phyloP scores from a whole-genome alignment of 2,329 filamentous ascomycete species.

The Ilyonectria destructans region DNA sequence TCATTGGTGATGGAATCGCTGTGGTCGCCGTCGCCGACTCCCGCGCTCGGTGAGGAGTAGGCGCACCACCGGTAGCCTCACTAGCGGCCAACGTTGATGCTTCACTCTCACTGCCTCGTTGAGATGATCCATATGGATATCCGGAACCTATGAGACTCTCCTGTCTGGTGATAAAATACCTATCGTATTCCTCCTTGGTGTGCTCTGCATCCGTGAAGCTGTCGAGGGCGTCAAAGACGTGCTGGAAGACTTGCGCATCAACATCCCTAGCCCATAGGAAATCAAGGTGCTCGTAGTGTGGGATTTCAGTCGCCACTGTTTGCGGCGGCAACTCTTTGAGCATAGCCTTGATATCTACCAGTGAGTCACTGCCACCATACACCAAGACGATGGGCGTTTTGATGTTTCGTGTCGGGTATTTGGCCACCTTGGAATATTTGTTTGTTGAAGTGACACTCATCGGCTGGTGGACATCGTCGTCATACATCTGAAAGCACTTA shows the following conservation, averaged over 20 bases:
- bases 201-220: slow-evolving; percentile 75
- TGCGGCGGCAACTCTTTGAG: slow-evolving; percentile 87
- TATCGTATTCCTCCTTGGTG: slow-evolving; percentile 73
- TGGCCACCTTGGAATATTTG: slow-evolving; percentile 96
- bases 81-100: slow-evolving; percentile 52
- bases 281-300: slow-evolving; percentile 96
- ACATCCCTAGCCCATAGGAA: slow-evolving; percentile 95
- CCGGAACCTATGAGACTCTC: slow-evolving; percentile 64
- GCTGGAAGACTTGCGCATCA: slow-evolving; percentile 86
- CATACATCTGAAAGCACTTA: slow-evolving; percentile 97
- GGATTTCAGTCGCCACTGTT: slow-evolving; percentile 89
- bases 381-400: slow-evolving; percentile 94
- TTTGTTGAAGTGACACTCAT: slow-evolving; percentile 79
- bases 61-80: slow-evolving; percentile 34
- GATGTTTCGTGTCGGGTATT: slow-evolving; percentile 97
- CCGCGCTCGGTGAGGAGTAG: slow-evolving; percentile 50
- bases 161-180: slow-evolving; percentile 68
- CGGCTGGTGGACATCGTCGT: slow-evolving; percentile 90
- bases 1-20: slow-evolving; percentile 39
- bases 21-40: slow-evolving; percentile 40
- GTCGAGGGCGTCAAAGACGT: slow-evolving; percentile 91
- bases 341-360: slow-evolving; percentile 96
- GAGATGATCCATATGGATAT: slow-evolving; percentile 44
- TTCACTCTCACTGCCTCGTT: slow-evolving; percentile 57
- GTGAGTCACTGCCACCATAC: slow-evolving; percentile 93